Conservation (phyloP, 2,329 filamentous ascomycete species). For the Chaetomiaceae sp. region DNA sequence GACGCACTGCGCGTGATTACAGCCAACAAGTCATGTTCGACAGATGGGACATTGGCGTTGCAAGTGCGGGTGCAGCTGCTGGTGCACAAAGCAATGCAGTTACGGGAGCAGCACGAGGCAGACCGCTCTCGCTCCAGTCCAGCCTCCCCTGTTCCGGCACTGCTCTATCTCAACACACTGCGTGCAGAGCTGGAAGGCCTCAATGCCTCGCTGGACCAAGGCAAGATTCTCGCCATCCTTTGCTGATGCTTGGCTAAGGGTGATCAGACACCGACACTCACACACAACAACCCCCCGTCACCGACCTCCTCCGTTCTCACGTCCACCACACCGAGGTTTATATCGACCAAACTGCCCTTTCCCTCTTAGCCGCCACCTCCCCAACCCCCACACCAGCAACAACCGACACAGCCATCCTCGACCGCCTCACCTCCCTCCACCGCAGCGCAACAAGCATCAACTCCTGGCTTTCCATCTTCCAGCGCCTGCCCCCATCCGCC, state of each 20-base stretch:
- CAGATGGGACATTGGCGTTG: not conserved
- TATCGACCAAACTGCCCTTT: not conserved
- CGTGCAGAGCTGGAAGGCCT: not conserved
- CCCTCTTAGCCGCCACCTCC: not conserved
- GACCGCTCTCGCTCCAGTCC: not conserved
- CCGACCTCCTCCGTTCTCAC: not conserved
- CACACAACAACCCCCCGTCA: not conserved
- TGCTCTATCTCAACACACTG: not conserved
- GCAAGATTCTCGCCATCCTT: too few relatives aligned
- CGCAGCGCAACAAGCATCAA: not conserved
- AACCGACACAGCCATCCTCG: not conserved
- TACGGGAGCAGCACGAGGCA: not conserved
- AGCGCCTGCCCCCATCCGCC: not conserved
- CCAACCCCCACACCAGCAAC: not conserved
- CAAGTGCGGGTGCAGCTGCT: not conserved
- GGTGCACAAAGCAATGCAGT: not conserved
- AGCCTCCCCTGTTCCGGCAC: not conserved
- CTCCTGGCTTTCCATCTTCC: not conserved
- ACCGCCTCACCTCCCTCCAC: not conserved
- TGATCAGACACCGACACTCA: not conserved
- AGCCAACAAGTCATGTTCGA: not conserved
- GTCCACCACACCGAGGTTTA: not conserved
- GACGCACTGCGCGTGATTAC: not conserved
- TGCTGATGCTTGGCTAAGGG: not conserved
- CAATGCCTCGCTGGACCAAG: not conserved